These are phyloP conservation scores for Jatropha podagrica DNA, from an alignment of 441 rosid species.

Conservation along the genomic window DNA sequence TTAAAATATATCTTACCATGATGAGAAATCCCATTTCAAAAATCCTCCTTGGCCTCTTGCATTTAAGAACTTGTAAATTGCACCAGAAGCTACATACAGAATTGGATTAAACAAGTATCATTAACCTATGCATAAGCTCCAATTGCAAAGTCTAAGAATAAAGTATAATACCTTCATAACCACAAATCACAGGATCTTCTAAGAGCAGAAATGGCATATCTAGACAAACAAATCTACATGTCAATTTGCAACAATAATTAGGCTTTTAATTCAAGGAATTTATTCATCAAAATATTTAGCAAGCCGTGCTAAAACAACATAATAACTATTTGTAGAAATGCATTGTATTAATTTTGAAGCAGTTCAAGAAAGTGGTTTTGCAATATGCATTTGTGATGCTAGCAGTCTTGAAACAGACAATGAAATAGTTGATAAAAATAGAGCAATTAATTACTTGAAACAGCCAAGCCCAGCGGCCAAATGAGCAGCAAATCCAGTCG, in stretches of 20 bases:
- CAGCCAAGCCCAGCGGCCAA: slow-evolving; percentile 89
- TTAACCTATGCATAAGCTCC: background rate
- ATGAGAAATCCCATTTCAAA: slow-evolving; percentile 63
- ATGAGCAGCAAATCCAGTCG: slow-evolving; percentile 93
- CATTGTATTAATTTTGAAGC: no score
- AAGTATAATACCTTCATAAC: slow-evolving; percentile 62
- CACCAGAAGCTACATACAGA: slow-evolving; percentile 48
- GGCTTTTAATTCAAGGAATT: background rate
- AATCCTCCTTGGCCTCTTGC: slow-evolving; percentile 81
- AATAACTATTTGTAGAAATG: background rate
- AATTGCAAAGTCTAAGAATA: background rate
- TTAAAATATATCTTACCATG: slow-evolving; percentile 29
- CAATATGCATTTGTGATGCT: no score
- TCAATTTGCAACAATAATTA: background rate
- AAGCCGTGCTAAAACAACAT: background rate
- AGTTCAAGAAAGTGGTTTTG: no score
- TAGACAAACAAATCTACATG: slow-evolving; percentile 64
- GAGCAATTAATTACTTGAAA: slow-evolving; percentile 52
- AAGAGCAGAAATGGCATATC: slow-evolving; percentile 85
- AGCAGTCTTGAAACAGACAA: background rate
- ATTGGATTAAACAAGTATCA: no score
- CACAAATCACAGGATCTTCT: slow-evolving; percentile 84
- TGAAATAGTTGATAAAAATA: background rate
- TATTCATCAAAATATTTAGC: background rate
- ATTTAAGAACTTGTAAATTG: slow-evolving; percentile 74